Base-by-base conservation (phyloP, 1,284 basidiomycete genomes). In the Ganoderma lucidum region DNA sequence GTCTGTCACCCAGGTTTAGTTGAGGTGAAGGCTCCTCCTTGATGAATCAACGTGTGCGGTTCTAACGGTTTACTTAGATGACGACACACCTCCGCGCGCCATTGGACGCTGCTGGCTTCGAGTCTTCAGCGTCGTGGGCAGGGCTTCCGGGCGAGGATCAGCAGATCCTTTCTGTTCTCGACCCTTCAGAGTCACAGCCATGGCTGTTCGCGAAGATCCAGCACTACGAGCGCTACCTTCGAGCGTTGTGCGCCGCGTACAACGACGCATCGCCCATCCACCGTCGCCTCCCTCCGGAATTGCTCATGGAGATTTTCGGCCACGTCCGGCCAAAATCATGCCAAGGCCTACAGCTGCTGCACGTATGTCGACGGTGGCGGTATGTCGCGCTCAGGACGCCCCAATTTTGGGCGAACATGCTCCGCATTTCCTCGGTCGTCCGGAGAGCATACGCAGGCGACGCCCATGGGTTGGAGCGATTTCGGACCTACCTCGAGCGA, bases 231-330 rank as follows among this genome's bases (percentile, higher is more conserved):
- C 53, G 64, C 12, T 69, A 69, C 39, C 45, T 44, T 0, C 60
- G 45, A 17, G 55, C 32, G 10, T 41, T 69, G 2, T 55, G 51
- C 28, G 41, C 64, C n/a, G 45, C 62, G 23, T 65, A 65, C 53
- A 69, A 69, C 64, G 37, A 41, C 8, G 30, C 53, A 10, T 44
- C 64, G 19, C 60, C 42, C 30, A 65, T 69, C 35, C 68, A 69
- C 39, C 68, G 68, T 28, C 42, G 53, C 39, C 45, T 69, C 5
- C 68, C 68, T 4, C 64, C 68, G 19, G 68, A 69, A 42, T 14
- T 69, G 23, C 39, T 69, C 51, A 69, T 69, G 68, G 68, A 69
- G 44, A 59, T 69, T 30, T 69, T 69, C 28, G 64, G 59, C 2
- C 51, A 37, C 0, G 37, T 69, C 10, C 41, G 55, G 4, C 64